Evolutionary conservation across 73 alveolate genomes (phyloP), one percentile per base, ranked within the genome.

Genomic region (Uronychia binucleata): DNA sequence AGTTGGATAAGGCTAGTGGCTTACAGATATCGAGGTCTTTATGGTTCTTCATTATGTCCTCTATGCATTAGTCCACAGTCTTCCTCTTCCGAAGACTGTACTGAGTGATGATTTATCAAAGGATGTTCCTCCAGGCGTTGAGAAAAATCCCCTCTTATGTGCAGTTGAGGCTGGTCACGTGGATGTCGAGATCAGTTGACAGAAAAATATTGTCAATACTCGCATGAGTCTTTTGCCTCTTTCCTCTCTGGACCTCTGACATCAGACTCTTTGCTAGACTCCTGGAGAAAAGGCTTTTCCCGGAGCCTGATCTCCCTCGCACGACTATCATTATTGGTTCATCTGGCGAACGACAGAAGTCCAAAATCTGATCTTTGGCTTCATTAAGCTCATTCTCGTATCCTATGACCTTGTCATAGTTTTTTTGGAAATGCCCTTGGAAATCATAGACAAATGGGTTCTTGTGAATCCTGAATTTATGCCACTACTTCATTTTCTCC

Each of bases 381-480:
- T 59, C 34, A 13, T 26, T 58, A 5, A 82, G 60, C 26, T 82
- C 75, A 32, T 32, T 74, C 8, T 85, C 81, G 35, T 79, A 57
- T 13, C 95, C 95, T 33, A 78, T 30, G 75, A 79, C 34, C 58
- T 60, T 80, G 57, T 35, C 33, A 28, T 27, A 33, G 32, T 78
- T 57, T 5, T 83, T 74, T 60, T 90, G 80, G 59, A 80, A 80
- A 29, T 74, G 82, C 31, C 80, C 32, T n/a, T 57, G 77, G 79
- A 90, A 79, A 75, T 90, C 95, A 28, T 57, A 57, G 31, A 90
- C 1, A 67, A 90, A 90, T 33, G 95, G 95, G 35, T 90, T 90
- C 11, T 91, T 35, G 58, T 90, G 86, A 30, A 90, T 33, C 60
- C 67, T 5, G 19, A 46, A 11, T 19, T 46, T 46, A 46, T 5